Conservation (phyloP, 768 basidiomycete species). For the Pleurotus tuber-regium region DNA sequence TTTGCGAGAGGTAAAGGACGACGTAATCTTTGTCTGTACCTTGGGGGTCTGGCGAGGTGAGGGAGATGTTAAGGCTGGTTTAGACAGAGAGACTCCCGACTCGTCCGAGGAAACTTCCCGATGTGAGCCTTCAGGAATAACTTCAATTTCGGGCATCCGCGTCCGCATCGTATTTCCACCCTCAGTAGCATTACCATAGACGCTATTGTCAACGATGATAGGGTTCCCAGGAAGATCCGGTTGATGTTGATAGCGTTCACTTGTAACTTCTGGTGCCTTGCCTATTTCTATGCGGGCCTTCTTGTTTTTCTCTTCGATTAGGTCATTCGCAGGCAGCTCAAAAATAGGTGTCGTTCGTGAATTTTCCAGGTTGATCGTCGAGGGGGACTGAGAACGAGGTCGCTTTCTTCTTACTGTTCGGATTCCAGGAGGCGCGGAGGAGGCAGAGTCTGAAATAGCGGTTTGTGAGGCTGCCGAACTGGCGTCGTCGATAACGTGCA, state of each 20-base stretch:
- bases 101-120: no score
- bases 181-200: neutral
- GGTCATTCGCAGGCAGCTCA: no score
- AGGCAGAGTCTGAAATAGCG: neutral
- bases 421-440: neutral
- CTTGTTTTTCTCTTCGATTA: no score
- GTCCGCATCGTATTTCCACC: neutral
- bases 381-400: neutral
- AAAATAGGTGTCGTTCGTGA: no score
- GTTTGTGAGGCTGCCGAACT: neutral
- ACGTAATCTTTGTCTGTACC: slow-evolving; percentile 1
- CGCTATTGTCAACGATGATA: neutral
- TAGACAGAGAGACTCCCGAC: no score
- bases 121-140: slow-evolving; percentile 1
- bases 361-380: no score
- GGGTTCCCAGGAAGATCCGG: neutral
- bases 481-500: neutral
- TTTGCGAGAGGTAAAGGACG: neutral
- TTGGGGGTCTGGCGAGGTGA: neutral
- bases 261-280: neutral
- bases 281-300: neutral
- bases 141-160: neutral
- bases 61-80: neutral
- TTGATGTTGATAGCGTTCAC: neutral
- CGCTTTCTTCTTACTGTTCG: slow-evolving; percentile 1